These are phyloP conservation scores for Aristolochia fimbriata DNA, from an alignment of 164 flowering plant species.

Conservation along the genomic window DNA sequence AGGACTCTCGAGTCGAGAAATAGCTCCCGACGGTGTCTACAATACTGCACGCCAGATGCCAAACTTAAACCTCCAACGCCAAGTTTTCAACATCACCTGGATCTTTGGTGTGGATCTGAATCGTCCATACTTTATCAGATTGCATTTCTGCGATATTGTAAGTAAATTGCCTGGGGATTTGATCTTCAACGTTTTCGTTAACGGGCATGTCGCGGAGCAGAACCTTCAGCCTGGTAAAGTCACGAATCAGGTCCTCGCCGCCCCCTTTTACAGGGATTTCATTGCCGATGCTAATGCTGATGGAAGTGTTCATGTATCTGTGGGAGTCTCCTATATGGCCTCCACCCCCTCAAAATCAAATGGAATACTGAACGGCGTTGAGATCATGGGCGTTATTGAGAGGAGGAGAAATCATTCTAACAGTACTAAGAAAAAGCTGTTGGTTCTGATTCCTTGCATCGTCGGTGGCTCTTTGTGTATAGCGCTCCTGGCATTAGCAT, in stretches of 20 bases:
- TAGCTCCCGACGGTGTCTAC: constrained; percentile 72
- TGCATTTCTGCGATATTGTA: constrained; percentile 86
- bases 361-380: constrained; percentile 79
- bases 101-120: constrained; percentile 21
- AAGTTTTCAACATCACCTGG: constrained; percentile 66
- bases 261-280: constrained; percentile 58
- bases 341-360: constrained; percentile 22
- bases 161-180: constrained; percentile 39
- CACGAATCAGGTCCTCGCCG: constrained; percentile 30
- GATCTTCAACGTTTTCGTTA: constrained; percentile 56
- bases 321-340: constrained; percentile 56
- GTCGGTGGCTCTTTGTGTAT: constrained; percentile 20
- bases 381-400: constrained; percentile 60
- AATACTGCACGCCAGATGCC: constrained; percentile 78
- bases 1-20: constrained; percentile 44
- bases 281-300: constrained; percentile 31
- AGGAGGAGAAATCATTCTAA: not conserved
- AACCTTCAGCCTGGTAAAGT: constrained; percentile 43
- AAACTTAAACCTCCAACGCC: constrained; percentile 14
- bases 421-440: constrained; percentile 1
- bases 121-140: constrained; percentile 41
- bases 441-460: constrained; percentile 1
- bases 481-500: constrained; percentile 10
- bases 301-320: constrained; percentile 28
- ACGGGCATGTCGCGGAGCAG: constrained; percentile 30